Evolutionary conservation across 2,329 filamentous ascomycete species (phyloP), one percentile per base, ranked within the genome.

Genomic region (Verticillium dahliae): DNA sequence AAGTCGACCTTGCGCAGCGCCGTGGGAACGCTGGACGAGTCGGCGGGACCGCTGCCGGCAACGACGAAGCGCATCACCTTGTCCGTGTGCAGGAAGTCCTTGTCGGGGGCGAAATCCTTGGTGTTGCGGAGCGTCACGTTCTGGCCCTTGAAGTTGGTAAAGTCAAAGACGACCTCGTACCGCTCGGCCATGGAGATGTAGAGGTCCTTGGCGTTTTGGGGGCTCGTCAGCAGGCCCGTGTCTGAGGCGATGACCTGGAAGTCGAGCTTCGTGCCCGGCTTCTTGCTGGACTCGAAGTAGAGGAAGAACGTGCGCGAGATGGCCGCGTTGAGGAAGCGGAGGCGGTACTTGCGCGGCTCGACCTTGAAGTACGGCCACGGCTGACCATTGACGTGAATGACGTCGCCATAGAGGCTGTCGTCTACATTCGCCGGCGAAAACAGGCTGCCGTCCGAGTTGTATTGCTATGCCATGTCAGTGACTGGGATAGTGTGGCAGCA

Each of bases 341-440:
- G 76, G 31, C 81, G 78, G 69, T 85, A 84, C 66, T 83, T 83
- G 67, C 82, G 76, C 4, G 80, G 80, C 68, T 85, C 78, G 3
- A 84, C 81, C 7, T 75, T 74, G 50, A 82, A 65, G 64, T 73
- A 83, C 3, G 82, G 82, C 82, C 82, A 84, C 3, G 81, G 82
- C 63, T 80, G 77, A 4, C 78, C 79, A 64, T 84, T 84, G 65
- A 83, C 81, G 55, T 82, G 76, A 60, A 84, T 81, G 2, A 81
- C 72, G 66, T 84, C 81, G 13, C 81, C 81, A 63, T 77, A 82
- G 11, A 83, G 71, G 60, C 76, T 78, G 33, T 68, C 70, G 6
- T 72, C 67, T 59, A 80, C 76, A 54, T 70, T 69, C 13, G 72
- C 75, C 2, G 68, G 67, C 5, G 73, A 76, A 10, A 73, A 71